These are phyloP conservation scores for Plantago major DNA, from an alignment of 257 asterid genomes.

Conservation along the genomic window DNA sequence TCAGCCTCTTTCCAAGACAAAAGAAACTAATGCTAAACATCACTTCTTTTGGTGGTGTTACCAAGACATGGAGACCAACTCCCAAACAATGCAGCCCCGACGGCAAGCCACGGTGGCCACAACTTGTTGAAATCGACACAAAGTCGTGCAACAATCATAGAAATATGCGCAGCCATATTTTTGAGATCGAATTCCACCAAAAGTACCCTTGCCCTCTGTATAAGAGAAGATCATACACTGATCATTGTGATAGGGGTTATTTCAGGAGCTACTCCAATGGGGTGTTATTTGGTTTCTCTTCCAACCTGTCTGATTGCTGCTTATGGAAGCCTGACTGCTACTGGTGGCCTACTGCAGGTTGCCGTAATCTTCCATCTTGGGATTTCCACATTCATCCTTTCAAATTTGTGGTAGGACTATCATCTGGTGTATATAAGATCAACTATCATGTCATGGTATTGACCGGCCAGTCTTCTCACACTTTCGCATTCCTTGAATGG, in stretches of 20 bases:
- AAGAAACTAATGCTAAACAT: conserved; percentile 12
- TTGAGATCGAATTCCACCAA: not conserved
- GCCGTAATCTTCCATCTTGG: not conserved
- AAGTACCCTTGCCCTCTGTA: not conserved
- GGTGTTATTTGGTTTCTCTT: not conserved
- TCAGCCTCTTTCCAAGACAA: conserved; percentile 12
- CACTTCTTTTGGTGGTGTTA: conserved; percentile 15
- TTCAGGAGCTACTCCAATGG: conserved; percentile 19
- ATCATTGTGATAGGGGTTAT: not conserved
- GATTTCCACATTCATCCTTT: conserved; percentile 1
- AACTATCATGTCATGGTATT: not conserved
- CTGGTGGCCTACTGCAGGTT: too few relatives aligned
- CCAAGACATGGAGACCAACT: conserved; percentile 19
- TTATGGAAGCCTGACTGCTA: not conserved
- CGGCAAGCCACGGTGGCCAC: conserved; percentile 14
- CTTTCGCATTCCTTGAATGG: not conserved
- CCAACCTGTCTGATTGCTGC: not conserved
- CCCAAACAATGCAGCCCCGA: not conserved
- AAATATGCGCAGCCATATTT: not conserved
- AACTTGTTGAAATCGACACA: conserved; percentile 11
- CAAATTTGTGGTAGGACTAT: conserved; percentile 14
- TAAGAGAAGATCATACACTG: not conserved
- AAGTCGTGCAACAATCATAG: not conserved
- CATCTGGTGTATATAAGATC: not conserved
- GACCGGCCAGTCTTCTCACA: not conserved